Evolutionary conservation across 73 alveolate species (phyloP), one percentile per base, ranked within the genome.

Genomic region (Tetrahymena borealis): DNA sequence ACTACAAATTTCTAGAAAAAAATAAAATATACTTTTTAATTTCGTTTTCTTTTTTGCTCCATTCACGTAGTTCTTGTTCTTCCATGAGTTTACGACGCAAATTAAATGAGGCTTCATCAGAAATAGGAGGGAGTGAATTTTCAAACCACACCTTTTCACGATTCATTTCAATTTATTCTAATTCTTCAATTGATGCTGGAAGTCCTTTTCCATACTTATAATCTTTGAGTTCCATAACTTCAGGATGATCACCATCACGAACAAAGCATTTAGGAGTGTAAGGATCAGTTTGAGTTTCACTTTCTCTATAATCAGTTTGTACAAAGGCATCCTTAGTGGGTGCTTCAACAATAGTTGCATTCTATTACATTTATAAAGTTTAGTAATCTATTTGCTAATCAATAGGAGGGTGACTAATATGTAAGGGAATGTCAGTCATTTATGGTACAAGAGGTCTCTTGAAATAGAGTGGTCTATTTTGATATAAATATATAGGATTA

Each of bases 131-230:
- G 15, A 98, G 94, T 15, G 99, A 98, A 94, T 97, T 96, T 91
- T 98, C 99, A 96, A 98, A 98, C 91, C 99, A 98, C 95, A 98
- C 93, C 91, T 98, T 98, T 93, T 98, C 99, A 91, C 99, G 94
- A 92, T 97, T 97, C 95, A 98, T 97, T 39, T 98, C 99, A 33
- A 98, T 98, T 39, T 98, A 96, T 94, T 98, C 99, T 95, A 98
- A 96, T 91, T 97, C 99, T 40, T 99, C 99, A 99, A 98, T 98
- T 39, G 98, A 97, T n/a, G 99, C 99, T 8, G 99, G 99, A n/a
- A 98, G 95, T 18, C 99, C 99, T 91, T 95, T 94, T 10, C 99
- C 99, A 94, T 96, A 98, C 91, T 93, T 96, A 35, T 98, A 94
- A 94, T 98, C 98, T 41, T 97, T 97, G 79, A 98, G 96, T 91